Percentiles rank a stretch among this genome's conserved stretches.
Conservation (phyloP, 2,329 filamentous ascomycete genomes). For the Madurella mycetomatis region DNA sequence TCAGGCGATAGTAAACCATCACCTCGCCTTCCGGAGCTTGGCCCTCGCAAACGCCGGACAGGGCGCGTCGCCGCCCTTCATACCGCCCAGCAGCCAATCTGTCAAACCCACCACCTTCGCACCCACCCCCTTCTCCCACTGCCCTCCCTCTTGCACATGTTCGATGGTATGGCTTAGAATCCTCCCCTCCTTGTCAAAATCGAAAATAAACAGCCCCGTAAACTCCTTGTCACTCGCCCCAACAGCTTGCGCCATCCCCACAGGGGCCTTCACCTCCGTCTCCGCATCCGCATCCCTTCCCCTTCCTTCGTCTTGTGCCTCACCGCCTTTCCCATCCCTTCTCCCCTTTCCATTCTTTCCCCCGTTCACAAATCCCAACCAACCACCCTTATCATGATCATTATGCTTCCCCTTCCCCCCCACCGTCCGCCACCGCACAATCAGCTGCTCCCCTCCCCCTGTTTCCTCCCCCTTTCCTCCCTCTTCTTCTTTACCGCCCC, state of each 20-base stretch:
- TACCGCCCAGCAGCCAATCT: slow-evolving; percentile 86
- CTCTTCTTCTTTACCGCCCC: background rate
- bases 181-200: slow-evolving; percentile 83
- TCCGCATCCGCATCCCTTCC: background rate
- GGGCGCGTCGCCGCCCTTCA: slow-evolving; percentile 38
- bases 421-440: slow-evolving; percentile 82
- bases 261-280: slow-evolving; percentile 24
- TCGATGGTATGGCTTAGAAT: slow-evolving; percentile 90
- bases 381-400: slow-evolving; percentile 26
- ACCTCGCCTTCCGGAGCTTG: slow-evolving; percentile 14
- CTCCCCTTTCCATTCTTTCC: background rate
- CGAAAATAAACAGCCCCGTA: slow-evolving; percentile 88
- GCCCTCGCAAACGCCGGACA: slow-evolving; percentile 24
- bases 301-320: slow-evolving; percentile 32
- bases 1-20: background rate
- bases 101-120: slow-evolving; percentile 85
- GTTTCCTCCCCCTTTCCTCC: slow-evolving; percentile 2
- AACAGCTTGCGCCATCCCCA: slow-evolving; percentile 40
- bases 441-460: slow-evolving; percentile 66
- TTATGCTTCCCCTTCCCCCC: slow-evolving; percentile 43
- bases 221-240: slow-evolving; percentile 69
- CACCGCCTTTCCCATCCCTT: slow-evolving; percentile 24
- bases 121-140: slow-evolving; percentile 76
- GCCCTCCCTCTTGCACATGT: slow-evolving; percentile 76
- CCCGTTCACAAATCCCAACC: slow-evolving; percentile 25